Base-by-base conservation (phyloP, 139 green algal genomes). In the Chlamydomonas sp. region DNA sequence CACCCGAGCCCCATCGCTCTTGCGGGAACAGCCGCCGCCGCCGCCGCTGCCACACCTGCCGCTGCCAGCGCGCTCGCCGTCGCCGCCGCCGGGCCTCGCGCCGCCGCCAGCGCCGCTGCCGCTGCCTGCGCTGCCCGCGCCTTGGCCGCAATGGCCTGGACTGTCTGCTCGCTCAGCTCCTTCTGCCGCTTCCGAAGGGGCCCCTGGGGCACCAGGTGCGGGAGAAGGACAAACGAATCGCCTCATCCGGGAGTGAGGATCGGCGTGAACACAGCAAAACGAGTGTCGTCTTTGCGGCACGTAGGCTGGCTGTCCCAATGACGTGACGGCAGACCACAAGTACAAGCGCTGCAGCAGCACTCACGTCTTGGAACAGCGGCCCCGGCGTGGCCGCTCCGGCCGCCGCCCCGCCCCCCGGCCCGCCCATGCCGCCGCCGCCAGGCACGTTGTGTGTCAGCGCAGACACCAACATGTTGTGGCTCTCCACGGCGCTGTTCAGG, bases 401-500 rank as follows among this genome's bases (percentile, higher is more conserved):
- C 79, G 71, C 31, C 60, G 71, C 7, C 62, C 82, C 9, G 73
- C 71, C 61, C 9, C 61, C 12, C 58, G 17, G 18, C 60, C 82
- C n/a, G 69, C 61, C 5, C 59, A 68, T 3, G 64, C 68, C 5
- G 80, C 5, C 17, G 71, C 71, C 1, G 31, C 31, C 31, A 49
- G 31, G 31, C 31, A 49, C 31, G 31, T 49, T 49, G 31, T 49
- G 31, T 49, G 82, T 86, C 6, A 86, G 71, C 20, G 82, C 60
- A 1, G 71, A 16, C 3, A 86, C 72, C 60, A 86, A 71, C 71
- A 71, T 63, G 82, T 86, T 86, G 82, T 86, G 82, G 20, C 71
- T 71, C 82, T 86, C 82, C 62, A 86, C 74, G 15, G 82, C 82
- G 12, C 9, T 74, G 82, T 79, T 86, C 5, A 86, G 82, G n/a